These are phyloP conservation scores for Aspergillus pseudoterreus DNA, from an alignment of 2,329 filamentous ascomycete species.

Conservation along the genomic window DNA sequence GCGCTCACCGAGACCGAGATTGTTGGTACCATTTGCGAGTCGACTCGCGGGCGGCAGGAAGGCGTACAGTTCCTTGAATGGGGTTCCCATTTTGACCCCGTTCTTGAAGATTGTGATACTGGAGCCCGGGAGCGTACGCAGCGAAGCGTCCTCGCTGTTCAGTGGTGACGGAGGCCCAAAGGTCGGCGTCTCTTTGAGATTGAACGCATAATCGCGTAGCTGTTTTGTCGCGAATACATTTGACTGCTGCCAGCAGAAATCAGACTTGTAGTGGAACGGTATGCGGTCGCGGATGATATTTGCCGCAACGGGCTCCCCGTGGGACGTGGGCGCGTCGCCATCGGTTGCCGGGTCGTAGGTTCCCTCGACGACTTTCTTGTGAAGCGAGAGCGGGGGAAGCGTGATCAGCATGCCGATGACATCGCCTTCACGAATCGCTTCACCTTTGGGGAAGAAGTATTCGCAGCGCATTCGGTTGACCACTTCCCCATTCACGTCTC, in stretches of 20 bases:
- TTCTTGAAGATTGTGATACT: slow-evolving; percentile 92
- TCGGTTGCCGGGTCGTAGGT: slow-evolving; percentile 86
- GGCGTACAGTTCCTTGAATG: slow-evolving; percentile 81
- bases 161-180: slow-evolving; percentile 51
- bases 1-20: slow-evolving; percentile 61
- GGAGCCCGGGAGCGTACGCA: slow-evolving; percentile 82
- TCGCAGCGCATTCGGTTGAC: slow-evolving; percentile 92
- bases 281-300: slow-evolving; percentile 95
- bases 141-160: slow-evolving; percentile 67
- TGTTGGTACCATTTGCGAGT: slow-evolving; percentile 41
- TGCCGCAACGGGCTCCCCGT: slow-evolving; percentile 53
- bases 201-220: slow-evolving; percentile 65
- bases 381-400: slow-evolving; percentile 77
- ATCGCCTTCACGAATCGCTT: slow-evolving; percentile 82
- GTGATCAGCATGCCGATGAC: slow-evolving; percentile 92
- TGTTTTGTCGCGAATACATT: slow-evolving; percentile 71
- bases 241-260: slow-evolving; percentile 80
- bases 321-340: slow-evolving; percentile 24
- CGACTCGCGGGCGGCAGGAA: slow-evolving; percentile 85
- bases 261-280: slow-evolving; percentile 88
- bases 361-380: slow-evolving; percentile 82
- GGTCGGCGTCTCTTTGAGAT: slow-evolving; percentile 43
- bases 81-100: slow-evolving; percentile 76
- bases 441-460: slow-evolving; percentile 75
- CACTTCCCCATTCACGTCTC: slow-evolving; percentile 85